Base-by-base conservation (phyloP, 2,329 filamentous ascomycete genomes). In the Microcyclospora tardicrescens region DNA sequence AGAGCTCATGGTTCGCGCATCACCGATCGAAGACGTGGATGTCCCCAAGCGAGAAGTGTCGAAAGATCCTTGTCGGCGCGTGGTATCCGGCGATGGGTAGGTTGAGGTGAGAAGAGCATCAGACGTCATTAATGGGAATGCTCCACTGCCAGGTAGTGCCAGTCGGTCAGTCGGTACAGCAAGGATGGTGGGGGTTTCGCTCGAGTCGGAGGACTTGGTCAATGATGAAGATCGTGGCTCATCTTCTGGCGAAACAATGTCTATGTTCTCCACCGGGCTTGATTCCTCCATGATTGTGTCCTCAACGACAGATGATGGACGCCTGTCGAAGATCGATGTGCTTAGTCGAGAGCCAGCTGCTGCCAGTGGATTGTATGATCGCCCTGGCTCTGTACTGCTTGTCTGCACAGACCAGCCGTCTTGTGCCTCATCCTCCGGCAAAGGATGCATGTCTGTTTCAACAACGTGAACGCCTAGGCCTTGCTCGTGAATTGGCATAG, bases 1-100 rank as follows among this genome's bases (percentile, higher is more conserved):
- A 2, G 81, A 84, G 41, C 78, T 77, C 55, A 83, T 79, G 29
- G 69, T 75, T 41, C 76, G 79, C 46, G 81, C 81, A 44, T 86
- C 82, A 1, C 75, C 73, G 11, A 27, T 33, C 80, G 81, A 86
- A 1, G 82, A 87, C 5, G 80, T 76, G 2, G 82, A 78, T 2
- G 82, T 86, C 5, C 81, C 83, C 19, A 85, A 73, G 14, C 79
- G 73, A 38, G 82, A 78, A 1, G 74, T 74, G 45, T 87, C 82
- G 39, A 83, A 77, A 0, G 65, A 68, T 3, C 75, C 78, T 59
- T 66, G 82, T 66, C 41, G 77, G 67, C 43, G 79, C 73, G 53
- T 50, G 40, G 64, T 61, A 38, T 80, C 73, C 0, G 81, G 82
- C 5, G 81, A 85, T 1, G 81, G 72, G 53, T 68, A 67, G 4